Evolutionary conservation across 208 protist genomes (phyloP), one percentile per base, ranked within the genome.

Genomic region (Leishmania guyanensis): DNA sequence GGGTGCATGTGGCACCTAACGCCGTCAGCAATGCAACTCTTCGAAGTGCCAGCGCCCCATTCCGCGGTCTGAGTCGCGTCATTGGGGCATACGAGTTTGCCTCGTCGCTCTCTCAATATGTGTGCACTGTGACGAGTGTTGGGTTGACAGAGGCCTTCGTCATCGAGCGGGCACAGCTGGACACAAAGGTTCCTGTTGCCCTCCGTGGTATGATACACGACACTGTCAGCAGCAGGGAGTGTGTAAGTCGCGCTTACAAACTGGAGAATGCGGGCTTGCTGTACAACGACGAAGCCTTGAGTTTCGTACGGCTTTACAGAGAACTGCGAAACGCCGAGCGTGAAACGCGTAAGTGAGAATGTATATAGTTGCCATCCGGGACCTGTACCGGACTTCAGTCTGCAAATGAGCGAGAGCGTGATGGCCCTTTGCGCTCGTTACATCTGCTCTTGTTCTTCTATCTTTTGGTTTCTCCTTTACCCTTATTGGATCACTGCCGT

Each of bases 41-140:
- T 29, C 75, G 26, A 16, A 64, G 14, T 58, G 60, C 36, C 46
- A 69, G 29, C 56, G 74, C 50, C 14, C 65, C 79, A 0, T 75
- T 84, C 39, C 65, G 75, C 43, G 80, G 70, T 54, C 73, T 90
- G 60, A 92, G 84, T 56, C 85, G 82, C 26, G 87, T 95, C 33
- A 83, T 97, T 69, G 94, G 94, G 1, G 92, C 91, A 2, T 97
- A 96, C 75, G 94, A 97, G 71, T 94, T 92, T 53, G 89, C 89
- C 33, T 84, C 86, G 26, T 86, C 76, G 22, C 83, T 92, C 12
- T 80, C 90, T 4, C 91, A 96, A 77, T 95, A 95, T 79, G 86
- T 79, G 2, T 94, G 86, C 69, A 95, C 91, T 2, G 91, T 92
- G 2, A 93, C 88, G 36, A 96, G 94, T 69, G 92, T 93, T 69